Evolutionary conservation across 192 early-diverging fungal genomes (phyloP).

Genomic region (Linnemannia exigua): DNA sequence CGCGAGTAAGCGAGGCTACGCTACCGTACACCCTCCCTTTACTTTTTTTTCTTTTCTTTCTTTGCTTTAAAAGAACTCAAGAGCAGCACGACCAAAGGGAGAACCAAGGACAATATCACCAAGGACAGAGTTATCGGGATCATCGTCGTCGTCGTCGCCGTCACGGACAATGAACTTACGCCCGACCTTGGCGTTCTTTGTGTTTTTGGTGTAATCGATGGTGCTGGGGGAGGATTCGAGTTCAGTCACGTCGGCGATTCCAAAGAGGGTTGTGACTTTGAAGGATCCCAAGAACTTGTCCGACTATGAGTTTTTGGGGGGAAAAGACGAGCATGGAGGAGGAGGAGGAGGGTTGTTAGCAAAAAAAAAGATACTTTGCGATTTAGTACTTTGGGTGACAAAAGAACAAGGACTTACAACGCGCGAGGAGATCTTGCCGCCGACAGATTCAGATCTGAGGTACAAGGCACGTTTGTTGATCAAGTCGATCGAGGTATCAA

Average conservation of each 20-base stretch:
- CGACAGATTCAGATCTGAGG: background rate
- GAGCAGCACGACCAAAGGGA: conserved; percentile 10
- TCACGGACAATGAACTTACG: conserved; percentile 23
- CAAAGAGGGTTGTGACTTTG: background rate
- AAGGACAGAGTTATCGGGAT: background rate
- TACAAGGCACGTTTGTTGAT: conserved; percentile 11
- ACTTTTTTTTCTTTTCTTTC: background rate
- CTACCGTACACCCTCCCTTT: too few species aligned
- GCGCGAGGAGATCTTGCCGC: background rate
- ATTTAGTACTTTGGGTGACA: too few species aligned
- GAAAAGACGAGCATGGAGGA: background rate
- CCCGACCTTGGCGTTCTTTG: conserved; percentile 21
- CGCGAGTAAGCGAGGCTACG: too few species aligned
- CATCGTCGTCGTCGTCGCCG: background rate
- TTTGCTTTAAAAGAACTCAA: conserved; percentile 18
- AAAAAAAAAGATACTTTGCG: background rate
- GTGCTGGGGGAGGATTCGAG: conserved; percentile 7
- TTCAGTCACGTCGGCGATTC: conserved; percentile 17
- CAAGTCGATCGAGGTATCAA: conserved; percentile 7
- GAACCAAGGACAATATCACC: conserved; percentile 1
- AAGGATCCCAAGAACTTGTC: conserved; percentile 41
- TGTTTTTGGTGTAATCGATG: conserved; percentile 38
- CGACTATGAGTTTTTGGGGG: background rate
- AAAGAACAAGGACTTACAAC: conserved; percentile 5
- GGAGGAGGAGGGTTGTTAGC: background rate